Evolutionary conservation across 345 rosid species (phyloP).

Genomic region (thale cress (Arabidopsis thaliana)): TAIR10.1 NC_003074.8:18439001-18439500

Average conservation of each 20-base stretch:
- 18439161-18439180: slow-evolving; percentile 57
- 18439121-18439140: slow-evolving; percentile 62
- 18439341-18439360: slow-evolving; percentile 74
- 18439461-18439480: slow-evolving; percentile 64
- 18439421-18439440: slow-evolving; percentile 68
- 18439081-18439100: slow-evolving; percentile 82
- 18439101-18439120: slow-evolving; percentile 85
- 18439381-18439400: slow-evolving; percentile 77
- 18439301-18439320: slow-evolving; percentile 89
- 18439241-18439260: slow-evolving; percentile 62
- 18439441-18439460: slow-evolving; percentile 76
- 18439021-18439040: slow-evolving; percentile 75
- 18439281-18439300: slow-evolving; percentile 87
- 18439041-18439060: slow-evolving; percentile 68
- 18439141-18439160: slow-evolving; percentile 70
- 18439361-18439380: slow-evolving; percentile 72
- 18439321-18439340: slow-evolving; percentile 83
- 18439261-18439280: slow-evolving; percentile 72
- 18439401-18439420: slow-evolving; percentile 82
- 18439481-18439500: slow-evolving; percentile 79
- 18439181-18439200: slow-evolving; percentile 78
- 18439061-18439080: slow-evolving; percentile 66
- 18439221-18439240: slow-evolving; percentile 72
- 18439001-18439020: slow-evolving; percentile 75
- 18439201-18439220: slow-evolving; percentile 91